phyloP scores from a whole-genome alignment of 768 basidiomycete species.

The Suillus brevipes region DNA sequence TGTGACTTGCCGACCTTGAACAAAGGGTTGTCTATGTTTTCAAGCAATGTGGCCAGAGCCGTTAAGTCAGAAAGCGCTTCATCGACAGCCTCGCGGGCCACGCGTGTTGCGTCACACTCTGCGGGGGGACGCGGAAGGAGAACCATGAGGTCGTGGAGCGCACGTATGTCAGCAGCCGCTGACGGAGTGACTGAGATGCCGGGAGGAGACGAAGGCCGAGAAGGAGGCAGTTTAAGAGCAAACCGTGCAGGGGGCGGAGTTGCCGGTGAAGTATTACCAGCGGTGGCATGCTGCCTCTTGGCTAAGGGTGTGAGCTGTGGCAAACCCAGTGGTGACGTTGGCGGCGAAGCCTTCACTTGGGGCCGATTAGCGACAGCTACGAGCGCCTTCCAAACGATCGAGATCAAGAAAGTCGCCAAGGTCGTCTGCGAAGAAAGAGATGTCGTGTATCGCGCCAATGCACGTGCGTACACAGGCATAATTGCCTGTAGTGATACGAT shows the following conservation, averaged over 20 bases:
- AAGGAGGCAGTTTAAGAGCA: conserved; percentile 63
- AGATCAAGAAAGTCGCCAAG: conserved; percentile 72
- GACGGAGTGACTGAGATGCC: conserved; percentile 35
- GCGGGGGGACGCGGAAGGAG: conserved; percentile 59
- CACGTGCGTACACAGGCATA: conserved; percentile 63
- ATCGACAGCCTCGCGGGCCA: conserved; percentile 80
- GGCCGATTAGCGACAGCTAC: conserved; percentile 69
- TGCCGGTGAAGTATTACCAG: conserved; percentile 48
- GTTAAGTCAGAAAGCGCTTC: conserved; percentile 71
- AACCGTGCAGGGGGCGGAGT: conserved; percentile 62
- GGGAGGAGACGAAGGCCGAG: conserved; percentile 68
- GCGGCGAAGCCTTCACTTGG: conserved; percentile 32
- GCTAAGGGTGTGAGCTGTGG: conserved; percentile 28
- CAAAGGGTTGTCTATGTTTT: conserved; percentile 42
- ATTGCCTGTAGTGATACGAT: conserved; percentile 56
- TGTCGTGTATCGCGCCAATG: conserved; percentile 55
- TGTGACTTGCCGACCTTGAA: conserved; percentile 20
- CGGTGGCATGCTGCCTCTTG: conserved; percentile 44
- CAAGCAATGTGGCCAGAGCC: conserved; percentile 57
- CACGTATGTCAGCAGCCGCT: conserved; percentile 57
- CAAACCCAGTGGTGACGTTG: conserved; percentile 44
- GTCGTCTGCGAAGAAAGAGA: conserved; percentile 55
- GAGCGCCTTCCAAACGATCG: conserved; percentile 70
- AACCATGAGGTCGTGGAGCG: conserved; percentile 60
- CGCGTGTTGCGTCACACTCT: conserved; percentile 45